Conservation (phyloP, 2,329 filamentous ascomycete species). For the Dactylellina parvicollis region DNA sequence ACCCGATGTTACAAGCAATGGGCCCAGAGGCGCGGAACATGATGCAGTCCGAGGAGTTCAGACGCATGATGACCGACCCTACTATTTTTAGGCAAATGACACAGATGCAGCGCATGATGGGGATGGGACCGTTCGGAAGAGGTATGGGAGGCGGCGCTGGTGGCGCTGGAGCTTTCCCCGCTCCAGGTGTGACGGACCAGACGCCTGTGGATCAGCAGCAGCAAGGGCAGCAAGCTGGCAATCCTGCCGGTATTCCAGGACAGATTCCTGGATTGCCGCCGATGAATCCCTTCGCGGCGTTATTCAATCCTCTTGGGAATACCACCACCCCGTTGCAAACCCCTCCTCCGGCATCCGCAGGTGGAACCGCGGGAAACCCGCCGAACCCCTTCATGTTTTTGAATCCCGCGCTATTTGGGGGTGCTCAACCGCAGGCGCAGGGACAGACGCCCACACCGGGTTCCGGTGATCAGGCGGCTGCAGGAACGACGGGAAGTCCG, state of each 20-base stretch:
- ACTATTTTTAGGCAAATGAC: slow-evolving; percentile 82
- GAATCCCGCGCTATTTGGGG: slow-evolving; percentile 36
- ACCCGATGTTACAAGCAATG: slow-evolving; percentile 80
- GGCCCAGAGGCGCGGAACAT: slow-evolving; percentile 80
- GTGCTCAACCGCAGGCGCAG: slow-evolving; percentile 59
- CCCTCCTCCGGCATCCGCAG: slow-evolving; percentile 58
- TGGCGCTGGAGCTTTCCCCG: slow-evolving; percentile 73
- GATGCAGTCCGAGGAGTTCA: slow-evolving; percentile 86
- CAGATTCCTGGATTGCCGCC: slow-evolving; percentile 50
- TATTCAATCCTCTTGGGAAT: slow-evolving; percentile 63
- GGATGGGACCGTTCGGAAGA: slow-evolving; percentile 64
- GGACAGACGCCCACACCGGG: slow-evolving; percentile 57
- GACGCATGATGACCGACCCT: slow-evolving; percentile 92
- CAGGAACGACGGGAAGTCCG: slow-evolving; percentile 56
- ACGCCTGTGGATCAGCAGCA: slow-evolving; percentile 70
- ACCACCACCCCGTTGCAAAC: slow-evolving; percentile 55
- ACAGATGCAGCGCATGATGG: slow-evolving; percentile 77
- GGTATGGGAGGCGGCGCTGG: slow-evolving; percentile 62
- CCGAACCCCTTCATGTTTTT: slow-evolving; percentile 43
- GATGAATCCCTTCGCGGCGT: slow-evolving; percentile 71
- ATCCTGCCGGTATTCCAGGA: slow-evolving; percentile 48
- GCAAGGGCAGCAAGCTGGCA: slow-evolving; percentile 55
- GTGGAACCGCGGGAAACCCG: slow-evolving; percentile 48
- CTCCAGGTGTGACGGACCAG: slow-evolving; percentile 89
- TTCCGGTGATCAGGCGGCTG: slow-evolving; percentile 2